A percentile compares a stretch with the other conserved stretches of the same genome.
Conservation (phyloP, 352 stramenopile species). For the Phytophthora pisi region DNA sequence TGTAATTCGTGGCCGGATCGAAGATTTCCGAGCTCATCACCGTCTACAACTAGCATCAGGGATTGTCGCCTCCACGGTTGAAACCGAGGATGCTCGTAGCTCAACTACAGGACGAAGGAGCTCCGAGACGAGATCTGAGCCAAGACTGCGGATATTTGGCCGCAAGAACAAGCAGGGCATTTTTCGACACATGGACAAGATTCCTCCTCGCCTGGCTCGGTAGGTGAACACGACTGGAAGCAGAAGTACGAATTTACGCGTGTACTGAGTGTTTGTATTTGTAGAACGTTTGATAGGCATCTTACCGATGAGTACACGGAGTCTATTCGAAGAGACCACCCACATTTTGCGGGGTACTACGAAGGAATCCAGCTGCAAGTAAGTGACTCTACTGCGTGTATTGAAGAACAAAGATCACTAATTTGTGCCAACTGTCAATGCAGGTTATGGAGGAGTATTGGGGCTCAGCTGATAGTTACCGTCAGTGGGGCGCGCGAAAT, state of each 20-base stretch:
- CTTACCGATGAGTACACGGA: constrained; percentile 64
- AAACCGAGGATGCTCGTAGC: constrained; percentile 47
- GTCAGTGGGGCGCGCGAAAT: constrained; percentile 61
- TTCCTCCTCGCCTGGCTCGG: constrained; percentile 51
- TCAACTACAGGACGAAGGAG: constrained; percentile 40
- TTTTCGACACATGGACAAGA: constrained; percentile 66
- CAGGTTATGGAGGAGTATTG: constrained; percentile 64
- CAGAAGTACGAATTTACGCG: background rate
- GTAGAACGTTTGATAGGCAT: constrained; percentile 73
- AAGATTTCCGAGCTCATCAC: constrained; percentile 87
- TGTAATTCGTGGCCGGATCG: constrained; percentile 70
- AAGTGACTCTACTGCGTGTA: constrained; percentile 19
- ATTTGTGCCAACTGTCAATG: background rate
- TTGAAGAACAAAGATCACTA: background rate
- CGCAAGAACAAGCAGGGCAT: constrained; percentile 66
- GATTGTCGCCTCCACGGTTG: constrained; percentile 74
- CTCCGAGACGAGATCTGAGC: constrained; percentile 50
- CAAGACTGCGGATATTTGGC: constrained; percentile 59
- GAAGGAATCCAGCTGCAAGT: constrained; percentile 45
- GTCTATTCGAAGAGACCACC: constrained; percentile 62
- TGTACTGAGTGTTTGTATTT: constrained; percentile 11
- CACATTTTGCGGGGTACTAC: constrained; percentile 67
- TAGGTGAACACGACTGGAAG: constrained; percentile 29
- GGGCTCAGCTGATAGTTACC: constrained; percentile 63
- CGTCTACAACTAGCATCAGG: constrained; percentile 79